Base-by-base conservation (phyloP, 148 eudicot genomes). In the Hydrangea macrophylla region DNA sequence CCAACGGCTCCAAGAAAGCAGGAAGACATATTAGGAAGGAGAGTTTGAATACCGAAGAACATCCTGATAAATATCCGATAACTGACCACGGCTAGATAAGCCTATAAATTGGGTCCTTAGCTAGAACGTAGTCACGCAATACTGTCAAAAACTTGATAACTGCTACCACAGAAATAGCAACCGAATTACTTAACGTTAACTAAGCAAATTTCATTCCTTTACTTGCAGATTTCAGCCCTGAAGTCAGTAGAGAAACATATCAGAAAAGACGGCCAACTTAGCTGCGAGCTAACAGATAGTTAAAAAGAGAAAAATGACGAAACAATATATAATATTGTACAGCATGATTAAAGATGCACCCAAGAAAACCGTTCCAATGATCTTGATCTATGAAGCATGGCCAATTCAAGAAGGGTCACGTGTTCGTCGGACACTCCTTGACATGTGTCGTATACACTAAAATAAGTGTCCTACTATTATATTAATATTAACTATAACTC, bases 211-310 rank as follows among this genome's bases (percentile, higher is more conserved):
- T 78, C 80, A 63, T 69, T 70, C 64, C 37, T 78, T 70, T 39
- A 40, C 70, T 69, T 58, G 80, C 75, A 80, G 67, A 63, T 54
- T 73, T 73, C 71, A 76, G 80, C 76, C 87, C 92, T 90, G 89
- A 64, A 67, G 59, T 56, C n/a, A 67, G 18, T 6, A 48, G 53
- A 48, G 6, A 18, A 3, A 48, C n/a, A 48, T 18, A 18, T 48
- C 23, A n/a, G 22, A 17, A 42, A 48, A n/a, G n/a, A n/a, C n/a
- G 23, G n/a, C n/a, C 7, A 48, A 48, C 22, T n/a, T 35, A 11
- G 48, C 18, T 7, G 33, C 17, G 11, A 31, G 25, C 11, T 30
- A 25, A 22, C n/a, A 23, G 6, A 55, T 9, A n/a, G 10, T 15
- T 2, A 48, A 48, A 61, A 20, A 11, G 22, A 5, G 62, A 26